Conservation (phyloP, 2,329 filamentous ascomycete genomes). For the Beauveria brongniartii region DNA sequence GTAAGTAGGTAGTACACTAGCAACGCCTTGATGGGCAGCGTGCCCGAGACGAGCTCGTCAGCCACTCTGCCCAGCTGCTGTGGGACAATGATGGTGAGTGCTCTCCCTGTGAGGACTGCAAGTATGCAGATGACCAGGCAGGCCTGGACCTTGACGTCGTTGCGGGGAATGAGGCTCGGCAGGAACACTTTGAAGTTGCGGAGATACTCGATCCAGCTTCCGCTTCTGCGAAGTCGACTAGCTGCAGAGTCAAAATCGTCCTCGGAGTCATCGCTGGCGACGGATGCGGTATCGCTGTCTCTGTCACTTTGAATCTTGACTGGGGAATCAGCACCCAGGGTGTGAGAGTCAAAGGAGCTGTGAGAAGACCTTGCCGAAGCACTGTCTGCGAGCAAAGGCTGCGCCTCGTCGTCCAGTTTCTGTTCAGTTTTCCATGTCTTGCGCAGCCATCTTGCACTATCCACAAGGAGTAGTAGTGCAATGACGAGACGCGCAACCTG, state of each 20-base stretch:
- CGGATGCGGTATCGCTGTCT: background rate
- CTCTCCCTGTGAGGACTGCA: background rate
- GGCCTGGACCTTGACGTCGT: conserved; percentile 2
- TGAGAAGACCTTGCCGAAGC: background rate
- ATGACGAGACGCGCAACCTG: background rate
- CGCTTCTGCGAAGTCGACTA: background rate
- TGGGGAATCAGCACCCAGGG: background rate
- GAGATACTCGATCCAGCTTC: conserved; percentile 2
- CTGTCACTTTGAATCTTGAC: background rate
- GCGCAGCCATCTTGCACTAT: background rate
- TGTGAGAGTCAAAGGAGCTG: background rate
- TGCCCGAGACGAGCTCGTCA: background rate
- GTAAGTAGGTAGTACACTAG: background rate
- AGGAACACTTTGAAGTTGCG: background rate
- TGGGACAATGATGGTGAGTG: background rate
- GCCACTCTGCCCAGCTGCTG: background rate
- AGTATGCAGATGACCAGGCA: background rate
- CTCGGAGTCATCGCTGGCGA: background rate
- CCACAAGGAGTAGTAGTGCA: background rate
- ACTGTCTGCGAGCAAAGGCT: background rate
- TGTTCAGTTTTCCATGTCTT: background rate
- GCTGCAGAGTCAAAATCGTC: background rate
- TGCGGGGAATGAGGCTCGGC: background rate
- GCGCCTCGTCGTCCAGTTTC: background rate
- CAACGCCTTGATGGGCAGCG: background rate